phyloP scores from a whole-genome alignment of 441 rosid genomes.

The Syzygium malaccense region DNA sequence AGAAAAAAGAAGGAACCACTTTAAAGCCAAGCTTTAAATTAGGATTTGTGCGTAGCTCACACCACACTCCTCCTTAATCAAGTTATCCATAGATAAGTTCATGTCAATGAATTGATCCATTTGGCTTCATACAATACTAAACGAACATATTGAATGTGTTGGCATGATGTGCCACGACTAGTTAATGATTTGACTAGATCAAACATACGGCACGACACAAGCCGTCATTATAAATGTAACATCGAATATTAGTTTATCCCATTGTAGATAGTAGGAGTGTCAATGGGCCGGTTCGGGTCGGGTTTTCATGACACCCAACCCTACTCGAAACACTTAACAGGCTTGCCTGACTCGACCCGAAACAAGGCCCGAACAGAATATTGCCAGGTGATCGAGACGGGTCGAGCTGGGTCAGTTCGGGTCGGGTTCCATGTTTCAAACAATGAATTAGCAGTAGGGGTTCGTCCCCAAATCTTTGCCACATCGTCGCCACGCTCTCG shows the following conservation, averaged over 20 bases:
- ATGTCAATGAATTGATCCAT: not conserved
- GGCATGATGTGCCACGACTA: fast-evolving
- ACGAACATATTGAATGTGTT: not conserved
- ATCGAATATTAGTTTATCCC: not conserved
- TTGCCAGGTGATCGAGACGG: no score
- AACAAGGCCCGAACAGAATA: no score
- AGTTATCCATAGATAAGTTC: not conserved
- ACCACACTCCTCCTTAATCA: not conserved
- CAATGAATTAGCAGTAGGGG: no score
- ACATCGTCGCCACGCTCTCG: no score
- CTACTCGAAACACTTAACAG: no score
- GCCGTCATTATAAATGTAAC: not conserved
- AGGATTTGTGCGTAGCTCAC: not conserved
- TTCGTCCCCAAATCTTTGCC: no score
- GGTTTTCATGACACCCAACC: no score
- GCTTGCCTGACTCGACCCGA: no score
- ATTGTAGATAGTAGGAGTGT: no score
- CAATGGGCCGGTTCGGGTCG: no score
- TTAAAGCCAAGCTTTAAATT: not conserved
- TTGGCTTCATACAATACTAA: not conserved
- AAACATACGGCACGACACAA: not conserved
- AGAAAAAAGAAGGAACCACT: not conserved
- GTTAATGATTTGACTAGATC: not conserved
- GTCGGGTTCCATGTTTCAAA: no score
- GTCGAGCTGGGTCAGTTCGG: no score